Base-by-base conservation (phyloP, 495 filamentous ascomycete species). In the Penicillium coffeae region DNA sequence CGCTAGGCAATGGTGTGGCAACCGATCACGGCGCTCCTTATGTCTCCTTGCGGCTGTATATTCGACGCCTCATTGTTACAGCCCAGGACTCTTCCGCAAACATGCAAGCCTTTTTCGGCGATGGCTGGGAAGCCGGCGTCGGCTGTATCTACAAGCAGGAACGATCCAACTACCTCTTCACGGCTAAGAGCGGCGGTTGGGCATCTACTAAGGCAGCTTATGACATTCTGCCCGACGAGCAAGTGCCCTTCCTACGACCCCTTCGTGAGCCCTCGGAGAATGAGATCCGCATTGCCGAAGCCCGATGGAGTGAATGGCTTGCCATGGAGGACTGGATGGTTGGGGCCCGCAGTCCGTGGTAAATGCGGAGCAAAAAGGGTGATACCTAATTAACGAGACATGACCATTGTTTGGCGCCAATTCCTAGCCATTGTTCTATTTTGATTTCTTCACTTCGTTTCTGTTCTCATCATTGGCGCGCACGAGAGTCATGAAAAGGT, bases 301-400 rank as follows among this genome's bases (percentile, higher is more conserved):
- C 75, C 41, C 80, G 73, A 42, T 96, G 88, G 88, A 88, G 84
- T 60, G 81, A 87, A 62, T 95, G 89, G 88, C 65, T 95, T 32
- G 89, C 88, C 3, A 95, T 96, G 89, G 88, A 95, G 66, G 90
- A 96, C 65, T 95, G 90, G 89, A 94, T 95, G 89, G 72, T 95
- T 33, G 90, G 88, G 25, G 67, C 78, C 2, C 65, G 81, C 40
- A 80, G 79, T 60, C 81, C 80, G 37, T 75, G 67, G 65, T 72
- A 54, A 42, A 39, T 37, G 35, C 30, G 32, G 21, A n/a, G 39
- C n/a, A n/a, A 21, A 13, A 21, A 37, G 19, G 12, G 34, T 14
- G 12, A 21, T 36, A 41, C 44, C 44, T 32, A 34, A 14, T 10
- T 64, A 33, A 64, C 54, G 60, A 64, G 58, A 54, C 36, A 55